phyloP scores from a whole-genome alignment of 176 grass and related monocot genomes.

The Raddia guianensis region DNA sequence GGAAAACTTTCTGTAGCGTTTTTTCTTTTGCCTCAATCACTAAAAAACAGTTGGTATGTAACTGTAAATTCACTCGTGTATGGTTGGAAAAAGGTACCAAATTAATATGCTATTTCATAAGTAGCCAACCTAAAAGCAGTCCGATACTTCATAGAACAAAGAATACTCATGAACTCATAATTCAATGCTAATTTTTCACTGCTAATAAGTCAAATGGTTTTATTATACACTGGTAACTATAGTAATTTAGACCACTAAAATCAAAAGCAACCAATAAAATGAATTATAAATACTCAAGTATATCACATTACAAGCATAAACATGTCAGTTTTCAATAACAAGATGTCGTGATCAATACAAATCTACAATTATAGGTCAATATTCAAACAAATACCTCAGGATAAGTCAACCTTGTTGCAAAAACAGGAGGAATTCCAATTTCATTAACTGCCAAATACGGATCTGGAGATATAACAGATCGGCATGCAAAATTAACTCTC shows the following conservation, averaged over 20 bases:
- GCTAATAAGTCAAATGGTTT: background rate
- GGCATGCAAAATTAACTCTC: conserved; percentile 95
- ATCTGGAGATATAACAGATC: conserved; percentile 96
- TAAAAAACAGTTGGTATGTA: background rate
- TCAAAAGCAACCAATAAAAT: background rate
- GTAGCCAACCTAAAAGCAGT: background rate
- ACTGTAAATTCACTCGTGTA: background rate
- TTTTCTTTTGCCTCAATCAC: background rate
- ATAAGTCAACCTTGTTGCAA: conserved; percentile 81
- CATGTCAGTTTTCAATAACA: background rate
- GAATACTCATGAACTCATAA: background rate
- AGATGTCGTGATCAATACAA: background rate
- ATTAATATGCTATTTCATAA: background rate
- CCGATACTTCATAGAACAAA: conserved; percentile 19
- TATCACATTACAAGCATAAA: conserved; percentile 7
- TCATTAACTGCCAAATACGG: conserved; percentile 91
- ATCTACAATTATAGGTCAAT: conserved; percentile 18
- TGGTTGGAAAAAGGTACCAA: background rate
- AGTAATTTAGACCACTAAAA: conserved; percentile 17
- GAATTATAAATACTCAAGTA: conserved; percentile 12
- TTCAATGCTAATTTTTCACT: conserved; percentile 5
- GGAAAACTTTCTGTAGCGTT: background rate
- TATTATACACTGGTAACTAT: background rate
- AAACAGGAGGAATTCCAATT: conserved; percentile 96
- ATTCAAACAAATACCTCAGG: conserved; percentile 66